Evolutionary conservation across 257 asterid species (phyloP), one percentile per base, ranked within the genome.

Genomic region (Solanum okadae): DNA sequence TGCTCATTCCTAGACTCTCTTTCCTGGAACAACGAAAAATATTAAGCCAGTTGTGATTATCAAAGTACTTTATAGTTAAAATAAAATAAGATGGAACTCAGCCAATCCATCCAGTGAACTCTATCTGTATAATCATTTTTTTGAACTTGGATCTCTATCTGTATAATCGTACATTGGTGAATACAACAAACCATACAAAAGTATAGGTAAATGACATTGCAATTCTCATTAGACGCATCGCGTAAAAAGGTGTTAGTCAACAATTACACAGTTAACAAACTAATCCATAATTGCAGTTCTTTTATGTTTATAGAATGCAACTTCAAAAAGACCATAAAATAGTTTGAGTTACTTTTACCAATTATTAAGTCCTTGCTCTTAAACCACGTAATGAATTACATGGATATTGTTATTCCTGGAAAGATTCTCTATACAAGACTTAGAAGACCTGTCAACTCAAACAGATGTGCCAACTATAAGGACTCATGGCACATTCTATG

Each of bases 11-110:
- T 90, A 86, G 93, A 86, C 37, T 89, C 89, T 87, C 91, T 93
- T 91, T 92, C 98, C 98, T 95, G 95, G 86, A 12, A 93, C 63
- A 88, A 59, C 83, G 85, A 65, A 77, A 72, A 79, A 78, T 29
- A 5, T 49, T 82, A 29, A 46, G 86, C 31, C 44, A 82, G 42
- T 29, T 49, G 83, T 75, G 44, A 82, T 49, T 49, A 82, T 49
- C 70, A 29, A 49, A 29, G 86, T 49, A 82, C 22, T 49, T 82
- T 5, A 10, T 6, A 79, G 67, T 13, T 79, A 16, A 79, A 79
- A 42, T 40, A 79, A 42, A 27, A 42, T 20, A 18, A 82, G 86
- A 82, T 82, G 40, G 70, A 81, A 81, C 63, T 46, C 44, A 49
- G 42, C 86, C 86, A 49, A 49, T 49, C 56, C 56, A 79, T 44